Evolutionary conservation across 805 yeast species (phyloP), one percentile per base, ranked within the genome.

Genomic region (Lipomyces chichibuensis): DNA sequence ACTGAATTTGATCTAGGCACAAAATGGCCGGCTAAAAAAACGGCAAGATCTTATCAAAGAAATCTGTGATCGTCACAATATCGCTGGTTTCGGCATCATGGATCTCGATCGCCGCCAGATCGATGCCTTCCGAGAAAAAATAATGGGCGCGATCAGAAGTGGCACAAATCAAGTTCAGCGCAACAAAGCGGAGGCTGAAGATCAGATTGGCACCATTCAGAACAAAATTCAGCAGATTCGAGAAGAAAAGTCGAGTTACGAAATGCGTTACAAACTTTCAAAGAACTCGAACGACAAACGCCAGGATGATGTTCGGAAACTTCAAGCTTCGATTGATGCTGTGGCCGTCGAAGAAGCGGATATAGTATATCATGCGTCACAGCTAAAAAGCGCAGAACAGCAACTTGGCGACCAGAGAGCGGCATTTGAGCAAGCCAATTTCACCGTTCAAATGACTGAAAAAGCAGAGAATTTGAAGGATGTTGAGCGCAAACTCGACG

Each of bases 311-410:
- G 76, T 83, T 37, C 70, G 74, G 2, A 74, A 75, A 2, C 72
- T 86, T 2, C 79, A 82, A 54, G 73, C 73, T 0, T 81, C 80
- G 57, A 67, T 88, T 7, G 77, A 76, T 1, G 73, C 74, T 1
- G 77, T 84, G 2, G 74, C 77, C 6, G 75, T 78, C 2, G 82
- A 84, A 59, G 86, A 84, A 57, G 81, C 81, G 0, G 84, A 81
- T 52, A 66, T 90, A 9, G 83, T 81, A 23, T 74, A 77, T 23
- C 70, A 74, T 0, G 79, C 80, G 8, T 83, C 84, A 56, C 71
- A 74, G 11, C 73, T 77, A 43, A 59, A 60, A n/a, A 62, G 76
- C 86, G 8, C 1, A 54, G 74, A 2, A 27, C 80, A 2, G 87
- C 85, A 69, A 71, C 74, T 23, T 81, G 82, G 27, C 6, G 51